These are phyloP conservation scores for Omphalea diandra DNA, from an alignment of 441 rosid species.

Conservation along the genomic window DNA sequence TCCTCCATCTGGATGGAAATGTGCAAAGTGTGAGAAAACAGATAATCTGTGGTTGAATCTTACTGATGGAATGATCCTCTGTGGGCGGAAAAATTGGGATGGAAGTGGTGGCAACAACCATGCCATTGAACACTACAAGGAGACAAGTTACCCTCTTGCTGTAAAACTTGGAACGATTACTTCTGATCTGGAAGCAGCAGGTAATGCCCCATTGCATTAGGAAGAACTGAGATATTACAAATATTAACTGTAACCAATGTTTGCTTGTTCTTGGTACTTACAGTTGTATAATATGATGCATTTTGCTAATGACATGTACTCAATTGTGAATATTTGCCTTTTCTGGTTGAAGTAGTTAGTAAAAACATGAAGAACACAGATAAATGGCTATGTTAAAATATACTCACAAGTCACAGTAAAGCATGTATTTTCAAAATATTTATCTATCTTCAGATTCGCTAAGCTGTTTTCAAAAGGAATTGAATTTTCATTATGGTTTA, in stretches of 20 bases:
- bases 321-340: background rate
- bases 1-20: constrained; percentile 92
- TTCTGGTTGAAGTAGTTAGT: background rate
- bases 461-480: background rate
- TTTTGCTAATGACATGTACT: background rate
- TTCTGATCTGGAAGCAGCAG: constrained; percentile 94
- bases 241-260: background rate
- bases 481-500: background rate
- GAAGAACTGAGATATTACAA: constrained; percentile 13
- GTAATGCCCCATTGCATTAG: constrained; percentile 47
- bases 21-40: constrained; percentile 81
- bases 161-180: constrained; percentile 97
- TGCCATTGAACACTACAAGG: constrained; percentile 84
- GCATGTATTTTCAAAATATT: background rate
- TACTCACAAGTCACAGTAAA: background rate
- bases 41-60: constrained; percentile 96
- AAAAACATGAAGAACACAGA: background rate
- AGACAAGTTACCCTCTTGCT: constrained; percentile 85
- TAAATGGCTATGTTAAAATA: background rate
- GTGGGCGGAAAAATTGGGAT: constrained; percentile 96
- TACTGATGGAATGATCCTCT: constrained; percentile 92
- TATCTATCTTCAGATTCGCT: background rate
- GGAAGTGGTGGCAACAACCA: constrained; percentile 98
- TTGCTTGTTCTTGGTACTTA: background rate
- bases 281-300: background rate